These are phyloP conservation scores for Epipyxis sp. DNA, from an alignment of 108 stramenopile genomes.

Conservation along the genomic window DNA sequence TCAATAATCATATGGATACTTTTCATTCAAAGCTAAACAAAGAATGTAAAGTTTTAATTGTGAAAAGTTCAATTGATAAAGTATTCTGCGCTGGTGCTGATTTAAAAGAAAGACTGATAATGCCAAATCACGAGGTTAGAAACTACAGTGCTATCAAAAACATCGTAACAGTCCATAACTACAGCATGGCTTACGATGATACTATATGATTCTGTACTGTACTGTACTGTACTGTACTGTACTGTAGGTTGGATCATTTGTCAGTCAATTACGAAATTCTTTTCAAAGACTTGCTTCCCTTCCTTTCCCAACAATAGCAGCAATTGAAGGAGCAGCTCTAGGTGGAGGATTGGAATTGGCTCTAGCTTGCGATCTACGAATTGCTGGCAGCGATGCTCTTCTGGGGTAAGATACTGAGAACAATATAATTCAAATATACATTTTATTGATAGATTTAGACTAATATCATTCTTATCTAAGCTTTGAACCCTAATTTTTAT, in stretches of 20 bases:
- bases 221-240: no score
- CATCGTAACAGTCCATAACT: no score
- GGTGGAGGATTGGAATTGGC: slow-evolving; percentile 94
- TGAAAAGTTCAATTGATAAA: slow-evolving; percentile 56
- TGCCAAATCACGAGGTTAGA: slow-evolving; percentile 65
- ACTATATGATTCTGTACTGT: no score
- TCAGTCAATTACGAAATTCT: slow-evolving; percentile 56
- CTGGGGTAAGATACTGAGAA: no score
- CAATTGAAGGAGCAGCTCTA: slow-evolving; percentile 75
- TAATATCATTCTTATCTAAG: no score
- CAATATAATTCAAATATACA: no score
- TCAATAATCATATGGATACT: not conserved
- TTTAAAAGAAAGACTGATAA: slow-evolving; percentile 67
- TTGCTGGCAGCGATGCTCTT: slow-evolving; percentile 57
- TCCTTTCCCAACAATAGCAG: slow-evolving; percentile 89
- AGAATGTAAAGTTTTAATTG: slow-evolving; percentile 57
- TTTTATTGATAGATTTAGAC: no score
- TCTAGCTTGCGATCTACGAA: slow-evolving; percentile 83
- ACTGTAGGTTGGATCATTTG: slow-evolving; percentile 64
- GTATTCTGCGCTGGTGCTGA: slow-evolving; percentile 87
- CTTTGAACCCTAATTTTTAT: no score
- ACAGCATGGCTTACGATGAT: no score
- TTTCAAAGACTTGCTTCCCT: slow-evolving; percentile 59
- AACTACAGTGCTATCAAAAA: no score
- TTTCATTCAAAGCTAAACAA: not conserved